phyloP scores from a whole-genome alignment of 257 asterid genomes.

The Buddleja alternifolia region DNA sequence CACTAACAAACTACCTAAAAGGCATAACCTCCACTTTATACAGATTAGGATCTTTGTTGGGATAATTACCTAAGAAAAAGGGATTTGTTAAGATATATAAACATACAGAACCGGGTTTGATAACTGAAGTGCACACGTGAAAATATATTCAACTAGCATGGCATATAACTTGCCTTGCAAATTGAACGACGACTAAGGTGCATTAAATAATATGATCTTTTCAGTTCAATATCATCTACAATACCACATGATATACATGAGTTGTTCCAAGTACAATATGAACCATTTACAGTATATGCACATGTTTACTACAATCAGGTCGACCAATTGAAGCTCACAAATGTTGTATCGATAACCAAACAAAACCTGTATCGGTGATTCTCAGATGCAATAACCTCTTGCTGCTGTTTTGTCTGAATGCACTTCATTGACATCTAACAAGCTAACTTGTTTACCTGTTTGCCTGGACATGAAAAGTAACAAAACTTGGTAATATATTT shows the following conservation, averaged over 20 bases:
- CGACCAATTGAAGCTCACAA: constrained; percentile 13
- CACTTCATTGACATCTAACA: constrained; percentile 12
- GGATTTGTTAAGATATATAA: too few species aligned
- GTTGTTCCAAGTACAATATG: not conserved
- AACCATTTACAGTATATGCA: constrained; percentile 37
- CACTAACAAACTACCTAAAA: too few species aligned
- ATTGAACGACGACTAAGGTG: too few species aligned
- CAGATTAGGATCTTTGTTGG: too few species aligned
- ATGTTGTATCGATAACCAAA: constrained; percentile 12
- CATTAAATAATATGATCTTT: too few species aligned
- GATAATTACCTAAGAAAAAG: too few species aligned
- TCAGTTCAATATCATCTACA: not conserved
- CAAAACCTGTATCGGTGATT: constrained; percentile 14
- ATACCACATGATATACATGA: constrained; percentile 13
- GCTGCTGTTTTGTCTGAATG: constrained; percentile 18
- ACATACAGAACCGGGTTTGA: too few species aligned
- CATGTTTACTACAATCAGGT: constrained; percentile 25
- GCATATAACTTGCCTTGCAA: too few species aligned
- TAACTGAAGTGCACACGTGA: too few species aligned
- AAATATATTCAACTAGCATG: too few species aligned
- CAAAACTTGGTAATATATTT: not conserved
- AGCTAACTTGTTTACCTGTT: constrained; percentile 37
- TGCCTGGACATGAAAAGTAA: constrained; percentile 37
- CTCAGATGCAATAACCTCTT: constrained; percentile 9
- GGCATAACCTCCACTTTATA: too few species aligned